Percentiles rank a stretch among this genome's conserved stretches.
phyloP scores from a whole-genome alignment of 352 stramenopile species.

The Pythium dissotocum region DNA sequence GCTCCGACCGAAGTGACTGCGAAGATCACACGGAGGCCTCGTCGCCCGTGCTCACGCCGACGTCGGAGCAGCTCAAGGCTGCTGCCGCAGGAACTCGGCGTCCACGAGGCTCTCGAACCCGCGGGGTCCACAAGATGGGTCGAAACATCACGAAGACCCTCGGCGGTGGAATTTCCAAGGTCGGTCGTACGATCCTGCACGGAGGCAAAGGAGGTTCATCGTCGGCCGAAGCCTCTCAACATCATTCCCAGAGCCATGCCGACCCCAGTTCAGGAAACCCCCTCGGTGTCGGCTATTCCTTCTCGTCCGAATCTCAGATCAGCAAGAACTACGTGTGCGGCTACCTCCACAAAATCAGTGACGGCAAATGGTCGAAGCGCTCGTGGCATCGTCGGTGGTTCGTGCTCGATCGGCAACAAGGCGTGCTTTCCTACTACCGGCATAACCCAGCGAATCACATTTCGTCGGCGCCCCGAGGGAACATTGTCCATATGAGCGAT shows the following conservation, averaged over 20 bases:
- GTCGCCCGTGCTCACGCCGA: background rate
- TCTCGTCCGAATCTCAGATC: conserved; percentile 76
- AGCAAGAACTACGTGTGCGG: conserved; percentile 83
- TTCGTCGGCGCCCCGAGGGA: conserved; percentile 51
- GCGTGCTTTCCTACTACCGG: conserved; percentile 81
- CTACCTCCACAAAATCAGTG: conserved; percentile 85
- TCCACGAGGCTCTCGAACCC: conserved; percentile 28
- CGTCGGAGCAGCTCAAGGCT: conserved; percentile 7
- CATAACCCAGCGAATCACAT: conserved; percentile 80
- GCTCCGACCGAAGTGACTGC: conserved; percentile 17
- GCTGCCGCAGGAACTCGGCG: background rate
- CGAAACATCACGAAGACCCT: conserved; percentile 79
- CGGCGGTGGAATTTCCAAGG: conserved; percentile 75
- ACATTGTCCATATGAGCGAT: conserved; percentile 75
- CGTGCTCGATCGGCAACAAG: conserved; percentile 71
- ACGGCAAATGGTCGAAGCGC: conserved; percentile 82
- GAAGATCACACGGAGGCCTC: conserved; percentile 9
- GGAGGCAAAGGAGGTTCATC: conserved; percentile 49
- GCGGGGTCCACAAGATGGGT: conserved; percentile 74
- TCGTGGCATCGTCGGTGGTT: conserved; percentile 88
- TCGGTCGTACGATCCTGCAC: conserved; percentile 76
- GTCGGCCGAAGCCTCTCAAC: background rate
- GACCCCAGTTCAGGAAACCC: conserved; percentile 40
- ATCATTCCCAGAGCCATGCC: background rate
- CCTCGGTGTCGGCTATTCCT: conserved; percentile 51